Percentiles rank a stretch among this genome's conserved stretches.
These are phyloP conservation scores for Eimeria tenella DNA, from an alignment of 169 alveolate species.

Conservation along the genomic window DNA sequence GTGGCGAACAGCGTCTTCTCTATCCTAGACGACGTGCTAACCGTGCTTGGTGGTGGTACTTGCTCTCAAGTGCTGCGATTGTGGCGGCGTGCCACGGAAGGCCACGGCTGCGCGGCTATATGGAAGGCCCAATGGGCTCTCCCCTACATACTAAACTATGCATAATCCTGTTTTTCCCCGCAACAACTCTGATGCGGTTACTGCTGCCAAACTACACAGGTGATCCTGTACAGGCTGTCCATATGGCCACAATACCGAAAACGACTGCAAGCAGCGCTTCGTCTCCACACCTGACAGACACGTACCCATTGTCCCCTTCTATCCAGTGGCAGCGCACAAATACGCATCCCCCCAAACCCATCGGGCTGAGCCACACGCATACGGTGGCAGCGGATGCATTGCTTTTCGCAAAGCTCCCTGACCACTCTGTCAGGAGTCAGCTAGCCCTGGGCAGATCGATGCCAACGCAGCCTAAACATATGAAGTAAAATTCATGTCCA, in stretches of 20 bases:
- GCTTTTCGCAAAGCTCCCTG: background rate
- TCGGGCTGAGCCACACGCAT: background rate
- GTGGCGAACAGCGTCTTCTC: no score
- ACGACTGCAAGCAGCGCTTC: conserved; percentile 49
- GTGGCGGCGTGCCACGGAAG: no score
- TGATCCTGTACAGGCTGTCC: no score
- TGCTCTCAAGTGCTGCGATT: no score
- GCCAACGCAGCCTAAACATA: conserved; percentile 15
- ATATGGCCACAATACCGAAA: background rate
- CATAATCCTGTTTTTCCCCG: no score
- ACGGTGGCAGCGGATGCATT: background rate
- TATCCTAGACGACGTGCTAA: no score
- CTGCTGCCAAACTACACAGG: no score
- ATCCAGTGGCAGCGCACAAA: background rate
- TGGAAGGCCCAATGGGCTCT: no score
- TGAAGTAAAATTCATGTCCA: background rate
- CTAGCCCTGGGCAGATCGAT: background rate
- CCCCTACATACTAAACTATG: no score
- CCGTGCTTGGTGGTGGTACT: no score
- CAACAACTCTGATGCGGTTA: no score
- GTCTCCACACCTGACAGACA: background rate
- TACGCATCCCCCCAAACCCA: background rate
- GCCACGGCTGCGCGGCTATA: no score
- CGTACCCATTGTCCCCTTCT: conserved; percentile 3
- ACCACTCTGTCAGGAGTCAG: background rate